Conservation (phyloP, 1,139 yeast species). For the Taphrina flavorubra region DNA sequence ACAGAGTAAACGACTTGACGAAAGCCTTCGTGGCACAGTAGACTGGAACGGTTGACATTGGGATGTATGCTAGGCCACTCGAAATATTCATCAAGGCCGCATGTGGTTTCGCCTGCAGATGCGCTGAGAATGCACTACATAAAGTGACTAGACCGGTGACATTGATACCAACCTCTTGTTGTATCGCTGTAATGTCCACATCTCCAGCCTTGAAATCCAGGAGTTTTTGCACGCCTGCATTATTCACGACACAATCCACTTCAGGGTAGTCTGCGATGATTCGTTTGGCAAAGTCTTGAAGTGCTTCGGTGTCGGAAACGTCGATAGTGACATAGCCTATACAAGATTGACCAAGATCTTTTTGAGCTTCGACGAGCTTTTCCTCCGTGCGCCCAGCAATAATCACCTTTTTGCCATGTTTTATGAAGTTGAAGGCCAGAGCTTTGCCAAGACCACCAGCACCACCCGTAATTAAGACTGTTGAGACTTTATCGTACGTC, state of each 20-base stretch:
- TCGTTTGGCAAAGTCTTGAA: constrained; percentile 15
- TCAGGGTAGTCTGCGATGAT: constrained; percentile 28
- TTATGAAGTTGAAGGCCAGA: constrained; percentile 19
- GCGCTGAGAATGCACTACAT: constrained; percentile 19
- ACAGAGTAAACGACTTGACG: constrained; percentile 35
- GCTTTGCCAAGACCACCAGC: constrained; percentile 36
- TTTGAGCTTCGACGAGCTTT: constrained; percentile 25
- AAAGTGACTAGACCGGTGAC: constrained; percentile 16
- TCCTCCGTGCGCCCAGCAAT: constrained; percentile 35
- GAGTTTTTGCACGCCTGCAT: constrained; percentile 34
- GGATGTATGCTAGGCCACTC: constrained; percentile 34
- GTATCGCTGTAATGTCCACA: not conserved
- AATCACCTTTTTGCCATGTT: constrained; percentile 34
- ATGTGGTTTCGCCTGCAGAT: constrained; percentile 18
- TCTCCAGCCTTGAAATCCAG: constrained; percentile 21
- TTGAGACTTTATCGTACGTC: constrained; percentile 11
- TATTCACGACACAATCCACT: constrained; percentile 30
- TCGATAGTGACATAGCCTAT: constrained; percentile 21
- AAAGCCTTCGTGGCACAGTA: constrained; percentile 20
- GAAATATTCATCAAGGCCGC: constrained; percentile 9
- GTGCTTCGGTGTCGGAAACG: not conserved
- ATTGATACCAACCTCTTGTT: constrained; percentile 30
- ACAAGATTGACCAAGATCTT: constrained; percentile 24
- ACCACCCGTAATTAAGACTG: constrained; percentile 32
- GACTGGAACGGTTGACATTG: constrained; percentile 12